Evolutionary conservation across 345 rosid species (phyloP), one percentile per base, ranked within the genome.

Genomic region (Rubroshorea leprosula): DNA sequence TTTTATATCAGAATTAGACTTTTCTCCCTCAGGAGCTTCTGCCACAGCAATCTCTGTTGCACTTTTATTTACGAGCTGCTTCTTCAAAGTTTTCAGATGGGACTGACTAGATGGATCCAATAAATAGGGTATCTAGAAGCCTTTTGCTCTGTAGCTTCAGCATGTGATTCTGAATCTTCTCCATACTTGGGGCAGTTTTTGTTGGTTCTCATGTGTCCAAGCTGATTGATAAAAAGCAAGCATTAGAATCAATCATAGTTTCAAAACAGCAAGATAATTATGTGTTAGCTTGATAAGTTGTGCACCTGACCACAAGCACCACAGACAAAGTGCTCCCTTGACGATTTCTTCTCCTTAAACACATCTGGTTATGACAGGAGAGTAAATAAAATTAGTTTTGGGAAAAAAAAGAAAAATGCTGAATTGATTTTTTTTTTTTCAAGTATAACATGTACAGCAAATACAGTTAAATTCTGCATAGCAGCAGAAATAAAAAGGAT

Each of bases 201-300:
- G 80, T 93, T 93, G 74, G 99, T 93, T 72, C 91, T 93, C 99
- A 87, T 93, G 77, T 89, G 99, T 60, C 99, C 99, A 76, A 79
- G 83, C 99, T 93, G 89, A 60, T 63, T 61, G 66, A 53, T 41
- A 54, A 74, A 62, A 39, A 15, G 15, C 19, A 60, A 23, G 20
- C 15, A 55, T 65, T 54, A 63, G 12, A 57, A 50, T 26, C 19
- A 54, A 49, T 17, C 23, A 57, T 51, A 25, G 38, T 25, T 63
- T 39, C 22, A 46, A 55, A 65, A 26, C 35, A 50, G 25, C 19
- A 48, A 23, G 21, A 46, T 46, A 20, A 44, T 23, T 19, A 31
- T 46, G 15, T 3, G 38, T 54, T 20, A 55, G 44, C 49, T 58
- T n/a, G n/a, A 39, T 55, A 55, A 64, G 48, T 45, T 27, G 49